These are phyloP conservation scores for Phytophthora hybrid DNA, from an alignment of 352 stramenopile species.

Conservation along the genomic window DNA sequence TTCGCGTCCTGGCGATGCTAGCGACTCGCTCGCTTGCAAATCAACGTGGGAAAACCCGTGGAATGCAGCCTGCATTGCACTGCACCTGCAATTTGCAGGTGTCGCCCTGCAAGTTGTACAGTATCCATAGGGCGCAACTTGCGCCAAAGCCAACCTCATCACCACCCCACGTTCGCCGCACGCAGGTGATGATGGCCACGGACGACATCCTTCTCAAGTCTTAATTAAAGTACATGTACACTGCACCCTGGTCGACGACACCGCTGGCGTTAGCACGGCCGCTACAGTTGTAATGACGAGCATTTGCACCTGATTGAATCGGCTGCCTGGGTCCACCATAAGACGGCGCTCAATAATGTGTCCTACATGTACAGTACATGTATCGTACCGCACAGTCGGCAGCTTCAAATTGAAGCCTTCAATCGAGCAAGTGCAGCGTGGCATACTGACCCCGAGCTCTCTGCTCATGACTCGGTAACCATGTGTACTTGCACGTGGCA, in stretches of 20 bases:
- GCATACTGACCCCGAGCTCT: no score
- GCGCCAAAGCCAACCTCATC: neutral
- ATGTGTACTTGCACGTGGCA: no score
- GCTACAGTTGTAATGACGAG: neutral
- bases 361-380: no score
- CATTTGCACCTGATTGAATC: neutral
- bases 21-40: constrained; percentile 9
- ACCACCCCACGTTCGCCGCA: neutral
- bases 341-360: no score
- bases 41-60: constrained; percentile 11
- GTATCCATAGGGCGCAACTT: no score
- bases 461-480: no score
- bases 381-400: neutral
- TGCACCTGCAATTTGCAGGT: no score
- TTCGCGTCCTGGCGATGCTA: constrained; percentile 16
- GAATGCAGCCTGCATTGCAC: neutral
- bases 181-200: neutral
- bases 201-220: neutral
- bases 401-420: neutral
- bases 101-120: no score
- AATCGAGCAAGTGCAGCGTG: no score
- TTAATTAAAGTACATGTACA: neutral
- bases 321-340: no score
- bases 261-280: neutral
- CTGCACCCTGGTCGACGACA: neutral